These are phyloP conservation scores for Pilasporangium apinafurcum DNA, from an alignment of 352 stramenopile genomes.

Conservation along the genomic window DNA sequence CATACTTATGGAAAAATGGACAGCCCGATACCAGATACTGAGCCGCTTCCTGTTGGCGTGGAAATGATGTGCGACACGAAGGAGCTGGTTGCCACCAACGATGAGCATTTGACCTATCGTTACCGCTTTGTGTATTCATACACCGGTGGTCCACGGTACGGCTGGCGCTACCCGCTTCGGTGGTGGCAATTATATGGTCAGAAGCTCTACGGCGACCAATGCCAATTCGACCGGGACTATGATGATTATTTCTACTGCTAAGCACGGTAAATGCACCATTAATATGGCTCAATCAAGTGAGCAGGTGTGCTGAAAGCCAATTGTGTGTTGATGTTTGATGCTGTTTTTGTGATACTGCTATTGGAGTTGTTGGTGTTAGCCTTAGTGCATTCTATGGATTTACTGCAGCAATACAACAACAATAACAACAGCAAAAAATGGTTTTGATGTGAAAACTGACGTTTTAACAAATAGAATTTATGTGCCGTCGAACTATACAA, in stretches of 20 bases:
- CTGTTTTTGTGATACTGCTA: neutral
- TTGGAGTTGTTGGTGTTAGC: neutral
- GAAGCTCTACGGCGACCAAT: constrained; percentile 7
- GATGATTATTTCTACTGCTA: constrained; percentile 16
- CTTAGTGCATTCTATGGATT: neutral
- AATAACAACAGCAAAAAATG: neutral
- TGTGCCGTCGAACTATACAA: no score
- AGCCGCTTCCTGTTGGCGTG: no score
- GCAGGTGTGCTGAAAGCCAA: no score
- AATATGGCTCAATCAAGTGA: no score
- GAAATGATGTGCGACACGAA: neutral
- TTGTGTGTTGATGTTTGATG: neutral
- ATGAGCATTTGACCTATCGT: neutral
- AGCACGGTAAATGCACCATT: no score
- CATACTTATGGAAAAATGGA: no score
- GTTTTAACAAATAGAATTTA: neutral
- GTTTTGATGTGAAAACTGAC: neutral
- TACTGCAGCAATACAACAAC: no score
- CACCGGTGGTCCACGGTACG: neutral
- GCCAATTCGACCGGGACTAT: constrained; percentile 7
- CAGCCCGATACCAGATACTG: no score
- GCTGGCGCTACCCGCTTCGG: constrained; percentile 17
- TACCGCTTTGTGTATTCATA: constrained; percentile 4
- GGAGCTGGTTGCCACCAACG: neutral
- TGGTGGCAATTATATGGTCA: constrained; percentile 21